Evolutionary conservation across 306 rosid genomes (phyloP).

Genomic region (Lotus japonicus): DNA sequence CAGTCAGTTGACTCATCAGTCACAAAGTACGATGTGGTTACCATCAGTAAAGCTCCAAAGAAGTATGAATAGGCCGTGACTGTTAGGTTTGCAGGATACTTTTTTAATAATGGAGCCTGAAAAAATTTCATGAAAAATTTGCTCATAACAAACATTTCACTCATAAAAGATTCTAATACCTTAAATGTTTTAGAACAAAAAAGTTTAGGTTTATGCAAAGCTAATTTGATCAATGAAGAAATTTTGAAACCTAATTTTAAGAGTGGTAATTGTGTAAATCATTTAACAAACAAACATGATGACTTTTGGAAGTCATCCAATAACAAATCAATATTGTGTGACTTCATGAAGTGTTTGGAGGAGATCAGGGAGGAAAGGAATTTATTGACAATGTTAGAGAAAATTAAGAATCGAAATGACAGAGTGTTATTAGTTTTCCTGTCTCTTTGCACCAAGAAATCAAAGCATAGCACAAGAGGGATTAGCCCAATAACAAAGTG

Average conservation of each 20-base stretch:
- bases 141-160: slow-evolving; percentile 10
- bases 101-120: slow-evolving; percentile 87
- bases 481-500: neutral
- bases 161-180: neutral
- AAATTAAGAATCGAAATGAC: neutral
- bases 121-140: slow-evolving; percentile 26
- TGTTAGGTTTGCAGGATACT: slow-evolving; percentile 81
- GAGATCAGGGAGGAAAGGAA: neutral
- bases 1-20: slow-evolving; percentile 73
- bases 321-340: neutral
- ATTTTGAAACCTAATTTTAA: neutral
- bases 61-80: slow-evolving; percentile 84
- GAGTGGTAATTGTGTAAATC: neutral
- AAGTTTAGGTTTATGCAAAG: neutral
- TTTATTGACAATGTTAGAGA: neutral
- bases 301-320: slow-evolving; percentile 3
- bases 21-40: slow-evolving; percentile 62
- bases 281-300: slow-evolving; percentile 8
- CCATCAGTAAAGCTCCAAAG: slow-evolving; percentile 80
- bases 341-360: neutral
- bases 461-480: neutral
- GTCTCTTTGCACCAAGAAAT: slow-evolving; percentile 2
- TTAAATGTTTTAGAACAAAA: neutral
- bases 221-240: slow-evolving; percentile 7
- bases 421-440: neutral